A percentile compares a stretch with the other conserved stretches of the same genome.
Evolutionary conservation across 768 basidiomycete species (phyloP).

Genomic region (Boletus tomentosulus): DNA sequence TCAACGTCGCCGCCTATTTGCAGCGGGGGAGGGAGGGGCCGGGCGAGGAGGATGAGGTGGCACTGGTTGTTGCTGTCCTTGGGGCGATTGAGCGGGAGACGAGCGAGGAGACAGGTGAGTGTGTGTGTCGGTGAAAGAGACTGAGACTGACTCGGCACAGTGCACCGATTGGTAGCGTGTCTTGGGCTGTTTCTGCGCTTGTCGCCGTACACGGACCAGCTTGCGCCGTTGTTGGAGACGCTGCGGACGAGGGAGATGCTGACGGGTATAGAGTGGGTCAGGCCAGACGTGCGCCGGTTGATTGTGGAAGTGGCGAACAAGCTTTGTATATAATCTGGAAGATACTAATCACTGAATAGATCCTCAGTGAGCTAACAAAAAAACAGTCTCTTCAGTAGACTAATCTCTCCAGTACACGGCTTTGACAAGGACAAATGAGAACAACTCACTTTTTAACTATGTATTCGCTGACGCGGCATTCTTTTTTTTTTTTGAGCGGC

Average conservation of each 20-base stretch:
- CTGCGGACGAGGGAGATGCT: conserved; percentile 58
- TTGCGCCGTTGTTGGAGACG: conserved; percentile 62
- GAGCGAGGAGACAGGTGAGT: conserved; percentile 57
- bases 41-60: conserved; percentile 82
- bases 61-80: conserved; percentile 77
- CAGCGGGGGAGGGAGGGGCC: conserved; percentile 44
- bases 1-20: conserved; percentile 65
- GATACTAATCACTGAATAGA: no score
- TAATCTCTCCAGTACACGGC: no score
- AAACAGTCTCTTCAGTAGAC: no score
- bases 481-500: no score
- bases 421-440: no score
- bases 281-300: conserved; percentile 64
- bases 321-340: conserved; percentile 25
- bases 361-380: no score
- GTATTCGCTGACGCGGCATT: no score
- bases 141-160: no score
- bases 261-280: conserved; percentile 34
- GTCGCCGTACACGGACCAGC: conserved; percentile 63
- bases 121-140: no score
- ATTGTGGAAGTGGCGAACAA: conserved; percentile 55
- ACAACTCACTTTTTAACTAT: no score
- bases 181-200: conserved; percentile 72
- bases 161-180: conserved; percentile 73
- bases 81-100: conserved; percentile 73